Conservation (phyloP, 2,329 filamentous ascomycete genomes). For the Aspergillus costaricaensis region DNA sequence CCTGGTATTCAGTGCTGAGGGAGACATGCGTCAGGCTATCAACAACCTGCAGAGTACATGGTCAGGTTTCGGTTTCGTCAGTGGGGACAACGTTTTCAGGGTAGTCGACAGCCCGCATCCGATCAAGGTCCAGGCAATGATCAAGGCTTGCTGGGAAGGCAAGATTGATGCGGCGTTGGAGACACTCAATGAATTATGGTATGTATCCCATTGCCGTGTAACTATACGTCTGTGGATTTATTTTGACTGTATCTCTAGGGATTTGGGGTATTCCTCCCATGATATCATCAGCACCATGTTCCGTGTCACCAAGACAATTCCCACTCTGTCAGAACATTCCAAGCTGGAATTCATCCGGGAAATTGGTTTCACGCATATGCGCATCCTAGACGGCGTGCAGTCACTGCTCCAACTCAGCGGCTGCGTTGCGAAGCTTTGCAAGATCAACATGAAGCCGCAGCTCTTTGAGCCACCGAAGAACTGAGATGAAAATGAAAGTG, state of each 20-base stretch:
- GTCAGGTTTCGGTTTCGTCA: constrained; percentile 96
- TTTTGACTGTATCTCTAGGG: constrained; percentile 45
- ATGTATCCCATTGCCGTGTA: constrained; percentile 23
- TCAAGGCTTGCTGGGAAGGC: constrained; percentile 93
- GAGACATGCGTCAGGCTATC: constrained; percentile 98
- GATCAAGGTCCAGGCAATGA: constrained; percentile 97
- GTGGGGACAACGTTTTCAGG: constrained; percentile 94
- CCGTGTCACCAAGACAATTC: constrained; percentile 93
- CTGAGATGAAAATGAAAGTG: constrained; percentile 17
- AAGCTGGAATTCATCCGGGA: constrained; percentile 98
- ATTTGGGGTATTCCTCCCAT: constrained; percentile 94
- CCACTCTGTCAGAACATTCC: constrained; percentile 85
- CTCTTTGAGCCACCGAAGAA: constrained; percentile 61
- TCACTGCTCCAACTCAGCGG: constrained; percentile 91
- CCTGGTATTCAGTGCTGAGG: constrained; percentile 95
- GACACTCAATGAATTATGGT: constrained; percentile 85
- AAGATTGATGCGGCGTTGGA: constrained; percentile 87
- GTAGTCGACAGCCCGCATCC: constrained; percentile 97
- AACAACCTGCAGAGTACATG: constrained; percentile 95
- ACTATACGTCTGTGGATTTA: not conserved
- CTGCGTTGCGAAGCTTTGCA: constrained; percentile 86
- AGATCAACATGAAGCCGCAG: constrained; percentile 93
- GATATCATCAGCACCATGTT: constrained; percentile 99
- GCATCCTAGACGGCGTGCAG: constrained; percentile 95
- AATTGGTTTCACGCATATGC: constrained; percentile 99